Evolutionary conservation across 805 yeast species (phyloP).

Genomic region (Yarrowia alimentaria): DNA sequence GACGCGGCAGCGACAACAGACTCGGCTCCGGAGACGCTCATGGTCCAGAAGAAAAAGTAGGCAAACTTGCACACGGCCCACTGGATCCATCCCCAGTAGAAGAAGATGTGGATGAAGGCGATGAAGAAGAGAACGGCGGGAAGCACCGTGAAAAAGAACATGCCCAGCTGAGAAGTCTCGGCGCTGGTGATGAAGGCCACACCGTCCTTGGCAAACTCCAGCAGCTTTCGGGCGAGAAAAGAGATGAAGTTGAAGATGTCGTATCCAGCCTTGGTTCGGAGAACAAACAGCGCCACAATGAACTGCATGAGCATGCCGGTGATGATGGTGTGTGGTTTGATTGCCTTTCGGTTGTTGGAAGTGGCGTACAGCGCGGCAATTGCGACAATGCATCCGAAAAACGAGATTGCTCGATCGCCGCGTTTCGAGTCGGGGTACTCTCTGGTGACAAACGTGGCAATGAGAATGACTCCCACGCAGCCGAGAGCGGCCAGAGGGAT

Average conservation of each 20-base stretch:
- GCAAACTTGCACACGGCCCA: slow-evolving; percentile 60
- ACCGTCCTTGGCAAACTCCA: slow-evolving; percentile 58
- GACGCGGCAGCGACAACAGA: slow-evolving; percentile 66
- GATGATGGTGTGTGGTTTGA: slow-evolving; percentile 60
- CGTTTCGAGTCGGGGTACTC: slow-evolving; percentile 48
- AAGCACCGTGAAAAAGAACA: slow-evolving; percentile 57
- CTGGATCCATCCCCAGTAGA: slow-evolving; percentile 58
- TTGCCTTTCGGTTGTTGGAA: slow-evolving; percentile 46
- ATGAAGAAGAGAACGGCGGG: slow-evolving; percentile 66
- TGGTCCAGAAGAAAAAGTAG: slow-evolving; percentile 57
- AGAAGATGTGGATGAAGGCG: slow-evolving; percentile 59
- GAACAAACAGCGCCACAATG: slow-evolving; percentile 58
- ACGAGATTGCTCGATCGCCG: slow-evolving; percentile 56
- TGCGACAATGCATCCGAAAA: slow-evolving; percentile 54
- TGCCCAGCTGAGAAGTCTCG: slow-evolving; percentile 44
- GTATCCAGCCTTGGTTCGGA: slow-evolving; percentile 58
- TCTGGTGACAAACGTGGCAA: slow-evolving; percentile 55
- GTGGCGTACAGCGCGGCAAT: slow-evolving; percentile 47
- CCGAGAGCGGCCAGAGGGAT: slow-evolving; percentile 47
- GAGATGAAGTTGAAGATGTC: slow-evolving; percentile 63
- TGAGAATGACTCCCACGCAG: slow-evolving; percentile 48
- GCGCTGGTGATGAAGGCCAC: slow-evolving; percentile 55
- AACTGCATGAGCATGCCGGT: slow-evolving; percentile 61
- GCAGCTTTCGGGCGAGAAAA: slow-evolving; percentile 53
- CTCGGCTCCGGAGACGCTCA: slow-evolving; percentile 61